These are phyloP conservation scores for Elsinoe batatas DNA, from an alignment of 2,329 filamentous ascomycete species.

Conservation along the genomic window DNA sequence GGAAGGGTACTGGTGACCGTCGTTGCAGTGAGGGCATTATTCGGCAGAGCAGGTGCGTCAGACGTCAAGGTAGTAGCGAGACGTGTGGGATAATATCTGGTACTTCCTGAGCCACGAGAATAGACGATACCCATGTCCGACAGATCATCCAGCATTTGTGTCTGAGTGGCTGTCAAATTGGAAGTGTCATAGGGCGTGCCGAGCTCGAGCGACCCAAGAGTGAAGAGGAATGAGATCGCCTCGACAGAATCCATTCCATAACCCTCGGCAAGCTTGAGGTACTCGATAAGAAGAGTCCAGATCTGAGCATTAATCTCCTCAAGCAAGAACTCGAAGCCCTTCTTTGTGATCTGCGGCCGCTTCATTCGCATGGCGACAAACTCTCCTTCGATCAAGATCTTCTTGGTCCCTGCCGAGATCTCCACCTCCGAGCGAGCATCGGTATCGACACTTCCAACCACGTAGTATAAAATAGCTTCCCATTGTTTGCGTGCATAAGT, in stretches of 20 bases:
- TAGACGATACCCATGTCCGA: slow-evolving; percentile 91
- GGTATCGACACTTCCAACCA: slow-evolving; percentile 65
- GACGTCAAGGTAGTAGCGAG: slow-evolving; percentile 86
- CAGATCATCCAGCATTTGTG: slow-evolving; percentile 81
- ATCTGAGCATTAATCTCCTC: slow-evolving; percentile 96
- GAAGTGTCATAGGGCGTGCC: slow-evolving; percentile 83
- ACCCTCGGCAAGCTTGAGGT: slow-evolving; percentile 65
- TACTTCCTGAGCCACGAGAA: slow-evolving; percentile 35
- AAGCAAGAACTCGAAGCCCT: slow-evolving; percentile 87
- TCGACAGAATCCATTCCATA: slow-evolving; percentile 72
- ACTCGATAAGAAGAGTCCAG: slow-evolving; percentile 88
- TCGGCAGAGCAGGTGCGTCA: slow-evolving; percentile 62
- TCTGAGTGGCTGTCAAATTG: slow-evolving; percentile 70
- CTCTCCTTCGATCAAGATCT: slow-evolving; percentile 68
- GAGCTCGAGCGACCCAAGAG: slow-evolving; percentile 85
- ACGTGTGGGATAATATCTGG: slow-evolving; percentile 74
- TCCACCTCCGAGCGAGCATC: slow-evolving; percentile 39
- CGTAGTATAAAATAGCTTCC: slow-evolving; percentile 93
- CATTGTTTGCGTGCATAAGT: slow-evolving; percentile 79
- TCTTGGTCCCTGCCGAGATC: slow-evolving; percentile 64
- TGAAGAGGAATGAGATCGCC: slow-evolving; percentile 90
- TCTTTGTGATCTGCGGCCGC: slow-evolving; percentile 69
- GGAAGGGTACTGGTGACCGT: slow-evolving; percentile 39
- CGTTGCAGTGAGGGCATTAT: slow-evolving; percentile 55
- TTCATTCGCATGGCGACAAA: slow-evolving; percentile 54